Conservation (phyloP, 2,329 filamentous ascomycete genomes). For the Aspergillus felis region DNA sequence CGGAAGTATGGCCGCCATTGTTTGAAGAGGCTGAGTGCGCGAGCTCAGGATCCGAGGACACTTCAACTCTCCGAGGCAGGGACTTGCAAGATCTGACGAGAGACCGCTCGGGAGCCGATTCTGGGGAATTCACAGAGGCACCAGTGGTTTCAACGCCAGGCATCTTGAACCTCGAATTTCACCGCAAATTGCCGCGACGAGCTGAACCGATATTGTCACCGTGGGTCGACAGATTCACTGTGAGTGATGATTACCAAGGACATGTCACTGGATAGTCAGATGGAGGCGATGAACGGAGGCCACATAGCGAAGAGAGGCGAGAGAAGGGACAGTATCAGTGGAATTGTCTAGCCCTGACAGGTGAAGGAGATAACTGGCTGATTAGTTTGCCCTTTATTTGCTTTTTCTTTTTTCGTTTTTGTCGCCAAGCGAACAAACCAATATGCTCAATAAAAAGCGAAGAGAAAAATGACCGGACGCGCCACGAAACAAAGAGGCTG, state of each 20-base stretch:
- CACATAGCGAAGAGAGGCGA: background rate
- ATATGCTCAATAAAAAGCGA: too few species aligned
- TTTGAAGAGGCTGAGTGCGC: constrained; percentile 21
- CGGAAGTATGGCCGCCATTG: constrained; percentile 21
- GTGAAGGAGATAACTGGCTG: background rate
- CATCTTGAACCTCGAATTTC: constrained; percentile 21
- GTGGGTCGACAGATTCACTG: background rate
- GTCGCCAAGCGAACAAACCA: background rate
- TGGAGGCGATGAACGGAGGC: background rate
- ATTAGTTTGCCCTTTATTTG: background rate
- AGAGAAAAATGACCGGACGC: background rate
- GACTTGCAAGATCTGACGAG: constrained; percentile 38
- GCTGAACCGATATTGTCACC: background rate
- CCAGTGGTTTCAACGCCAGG: constrained; percentile 26
- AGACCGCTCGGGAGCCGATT: constrained; percentile 13
- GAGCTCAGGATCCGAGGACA: constrained; percentile 18
- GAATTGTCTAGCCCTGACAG: background rate
- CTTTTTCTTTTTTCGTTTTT: background rate
- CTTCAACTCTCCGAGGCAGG: constrained; percentile 34
- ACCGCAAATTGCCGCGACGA: background rate
- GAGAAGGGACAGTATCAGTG: background rate
- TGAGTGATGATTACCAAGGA: constrained; percentile 1
- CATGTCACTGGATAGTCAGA: background rate
- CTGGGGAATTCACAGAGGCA: constrained; percentile 23
- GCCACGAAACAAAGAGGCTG: background rate